A percentile compares a stretch with the other conserved stretches of the same genome.
phyloP scores from a whole-genome alignment of 1,139 yeast species.

The Taiozyma sp. region DNA sequence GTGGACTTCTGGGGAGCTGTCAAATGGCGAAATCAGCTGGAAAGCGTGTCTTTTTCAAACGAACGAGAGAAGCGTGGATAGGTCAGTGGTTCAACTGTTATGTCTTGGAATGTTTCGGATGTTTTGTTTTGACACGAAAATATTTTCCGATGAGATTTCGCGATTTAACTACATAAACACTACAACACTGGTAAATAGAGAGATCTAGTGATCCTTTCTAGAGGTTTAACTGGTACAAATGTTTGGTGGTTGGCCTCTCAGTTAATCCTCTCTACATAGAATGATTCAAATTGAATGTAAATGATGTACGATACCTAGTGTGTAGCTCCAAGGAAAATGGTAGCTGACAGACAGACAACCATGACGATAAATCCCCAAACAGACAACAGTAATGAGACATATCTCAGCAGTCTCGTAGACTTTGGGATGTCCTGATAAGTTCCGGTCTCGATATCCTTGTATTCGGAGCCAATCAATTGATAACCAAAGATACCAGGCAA shows the following conservation, averaged over 20 bases:
- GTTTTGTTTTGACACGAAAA: not conserved
- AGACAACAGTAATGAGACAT: slow-evolving; percentile 53
- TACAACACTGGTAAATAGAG: too few relatives aligned
- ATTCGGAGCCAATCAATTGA: slow-evolving; percentile 50
- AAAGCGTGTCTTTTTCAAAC: not conserved
- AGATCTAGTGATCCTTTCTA: too few relatives aligned
- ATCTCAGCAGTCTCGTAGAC: slow-evolving; percentile 43
- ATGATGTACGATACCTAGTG: slow-evolving; percentile 18
- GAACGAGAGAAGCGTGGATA: too few relatives aligned
- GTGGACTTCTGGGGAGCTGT: not conserved
- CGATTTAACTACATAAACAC: not conserved
- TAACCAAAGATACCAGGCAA: slow-evolving; percentile 89
- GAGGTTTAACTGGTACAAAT: too few relatives aligned
- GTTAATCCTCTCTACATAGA: too few relatives aligned
- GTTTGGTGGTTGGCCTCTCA: not conserved
- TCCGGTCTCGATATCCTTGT: slow-evolving; percentile 27
- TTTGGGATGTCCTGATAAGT: slow-evolving; percentile 29
- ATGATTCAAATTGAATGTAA: too few relatives aligned
- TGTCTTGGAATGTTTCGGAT: not conserved
- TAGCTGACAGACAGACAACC: slow-evolving; percentile 73
- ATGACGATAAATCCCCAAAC: slow-evolving; percentile 77
- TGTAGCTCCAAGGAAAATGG: slow-evolving; percentile 55
- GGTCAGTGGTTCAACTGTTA: not conserved
- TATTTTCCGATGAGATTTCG: not conserved
- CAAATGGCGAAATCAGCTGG: not conserved